Evolutionary conservation across 208 protist genomes (phyloP), one percentile per base, ranked within the genome.

Genomic region (Crithidia bombi): DNA sequence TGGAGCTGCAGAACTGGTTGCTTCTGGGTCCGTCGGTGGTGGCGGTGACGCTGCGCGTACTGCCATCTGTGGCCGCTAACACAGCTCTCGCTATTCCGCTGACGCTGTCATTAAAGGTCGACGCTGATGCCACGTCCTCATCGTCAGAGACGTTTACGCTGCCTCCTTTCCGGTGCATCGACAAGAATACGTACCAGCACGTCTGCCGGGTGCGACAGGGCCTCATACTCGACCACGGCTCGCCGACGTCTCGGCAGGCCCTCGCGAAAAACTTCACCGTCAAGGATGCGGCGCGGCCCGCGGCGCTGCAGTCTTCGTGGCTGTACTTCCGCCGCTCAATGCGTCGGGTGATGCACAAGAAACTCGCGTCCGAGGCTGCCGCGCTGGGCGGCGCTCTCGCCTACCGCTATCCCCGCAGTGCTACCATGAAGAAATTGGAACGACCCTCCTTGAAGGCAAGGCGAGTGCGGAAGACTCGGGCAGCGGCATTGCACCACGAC

Each of bases 241-340:
- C 64, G 5, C 64, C 64, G 1, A 71, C 38, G 9, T 36, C 36
- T 19, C 54, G 46, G 32, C 39, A 58, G 38, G 49, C n/a, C 30
- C 15, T 32, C 6, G 2, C 14, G 10, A 30, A 7, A 33, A 23
- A 14, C 36, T 54, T 59, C 57, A 39, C 61, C 28, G 55, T 7
- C n/a, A 28, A 2, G 9, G 32, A 26, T 21, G 15, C 32, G 5
- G 11, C 30, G 12, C 49, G n/a, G 21, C 51, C 49, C 10, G 47
- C 56, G 6, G 32, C 33, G 15, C 17, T 46, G 57, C 71, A 71
- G 64, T 50, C 64, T 38, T 63, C 50, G 6, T 61, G 49, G 25
- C 57, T 77, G 56, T 77, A 41, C 57, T 77, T 77, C 58, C 63
- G 71, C n/a, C 63, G 44, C 32, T 67, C 57, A 25, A 23, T 66